phyloP scores from a whole-genome alignment of 495 filamentous ascomycete genomes.

The Paragyromitra xinjiangensis region DNA sequence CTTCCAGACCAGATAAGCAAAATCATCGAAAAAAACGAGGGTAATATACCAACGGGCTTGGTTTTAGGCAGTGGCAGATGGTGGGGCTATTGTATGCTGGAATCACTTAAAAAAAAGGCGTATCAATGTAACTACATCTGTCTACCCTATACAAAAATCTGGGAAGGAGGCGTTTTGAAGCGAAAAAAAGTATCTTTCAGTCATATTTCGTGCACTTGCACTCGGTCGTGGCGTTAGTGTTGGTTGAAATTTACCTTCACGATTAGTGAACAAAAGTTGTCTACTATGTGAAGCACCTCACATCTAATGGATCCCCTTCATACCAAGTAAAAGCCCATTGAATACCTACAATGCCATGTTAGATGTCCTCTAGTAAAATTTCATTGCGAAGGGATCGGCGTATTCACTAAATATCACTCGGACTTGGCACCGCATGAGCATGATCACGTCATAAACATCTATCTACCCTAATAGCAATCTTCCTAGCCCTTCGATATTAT shows the following conservation, averaged over 20 bases:
- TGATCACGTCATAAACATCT: neutral
- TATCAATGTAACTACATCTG: slow-evolving; percentile 47
- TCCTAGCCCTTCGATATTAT: no score
- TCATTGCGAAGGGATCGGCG: neutral
- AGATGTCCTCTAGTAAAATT: neutral
- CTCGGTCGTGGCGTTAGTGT: no score
- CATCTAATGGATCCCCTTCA: neutral
- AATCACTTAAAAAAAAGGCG: slow-evolving; percentile 20
- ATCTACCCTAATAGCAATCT: no score
- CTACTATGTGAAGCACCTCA: neutral
- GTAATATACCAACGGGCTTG: slow-evolving; percentile 43
- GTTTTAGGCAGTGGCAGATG: slow-evolving; percentile 21
- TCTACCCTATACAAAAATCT: slow-evolving; percentile 31
- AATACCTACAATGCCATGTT: neutral
- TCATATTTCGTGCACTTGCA: neutral
- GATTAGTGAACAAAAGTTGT: neutral
- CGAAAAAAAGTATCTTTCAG: slow-evolving; percentile 25
- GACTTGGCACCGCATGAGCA: neutral
- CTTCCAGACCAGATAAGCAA: slow-evolving; percentile 78
- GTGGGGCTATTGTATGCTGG: slow-evolving; percentile 29
- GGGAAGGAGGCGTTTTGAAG: slow-evolving; percentile 37
- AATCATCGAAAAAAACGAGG: slow-evolving; percentile 1
- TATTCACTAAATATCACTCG: neutral
- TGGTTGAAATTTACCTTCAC: neutral
- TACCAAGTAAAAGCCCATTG: neutral